Percentiles rank a stretch among this genome's conserved stretches.
phyloP scores from a whole-genome alignment of 257 asterid species.

The Hygrophila difformis region DNA sequence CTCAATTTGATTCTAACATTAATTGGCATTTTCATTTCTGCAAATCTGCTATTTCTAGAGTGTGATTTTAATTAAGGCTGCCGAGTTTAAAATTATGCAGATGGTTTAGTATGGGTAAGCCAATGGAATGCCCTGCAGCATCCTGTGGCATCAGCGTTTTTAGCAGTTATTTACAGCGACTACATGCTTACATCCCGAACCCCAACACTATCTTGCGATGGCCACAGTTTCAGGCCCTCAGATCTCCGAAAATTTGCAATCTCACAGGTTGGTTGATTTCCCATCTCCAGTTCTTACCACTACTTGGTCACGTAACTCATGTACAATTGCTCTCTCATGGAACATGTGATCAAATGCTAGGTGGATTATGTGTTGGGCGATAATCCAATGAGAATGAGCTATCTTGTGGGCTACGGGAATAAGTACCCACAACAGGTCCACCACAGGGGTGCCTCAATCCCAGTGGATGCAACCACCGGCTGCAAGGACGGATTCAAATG shows the following conservation, averaged over 20 bases:
- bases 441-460: constrained; percentile 97
- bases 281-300: constrained; percentile 1
- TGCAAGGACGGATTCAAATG: constrained; percentile 85
- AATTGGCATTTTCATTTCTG: no score
- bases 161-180: constrained; percentile 76
- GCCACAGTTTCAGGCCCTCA: constrained; percentile 42
- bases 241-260: constrained; percentile 79
- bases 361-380: constrained; percentile 77
- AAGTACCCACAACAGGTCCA: constrained; percentile 73
- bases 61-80: no score
- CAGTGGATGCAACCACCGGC: constrained; percentile 41
- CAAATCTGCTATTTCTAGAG: no score
- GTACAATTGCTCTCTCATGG: no score
- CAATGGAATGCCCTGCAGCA: constrained; percentile 93
- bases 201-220: constrained; percentile 46
- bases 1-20: no score
- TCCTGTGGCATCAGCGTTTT: constrained; percentile 85
- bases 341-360: constrained; percentile 26
- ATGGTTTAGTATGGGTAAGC: constrained; percentile 79
- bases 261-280: constrained; percentile 63
- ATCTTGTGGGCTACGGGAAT: constrained; percentile 86
- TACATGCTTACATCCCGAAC: constrained; percentile 91
- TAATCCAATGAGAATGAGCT: constrained; percentile 81
- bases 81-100: constrained; percentile 24
- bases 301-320: not conserved